These are phyloP conservation scores for Mucor ambiguus DNA, from an alignment of 371 early-diverging fungal species.

Conservation along the genomic window DNA sequence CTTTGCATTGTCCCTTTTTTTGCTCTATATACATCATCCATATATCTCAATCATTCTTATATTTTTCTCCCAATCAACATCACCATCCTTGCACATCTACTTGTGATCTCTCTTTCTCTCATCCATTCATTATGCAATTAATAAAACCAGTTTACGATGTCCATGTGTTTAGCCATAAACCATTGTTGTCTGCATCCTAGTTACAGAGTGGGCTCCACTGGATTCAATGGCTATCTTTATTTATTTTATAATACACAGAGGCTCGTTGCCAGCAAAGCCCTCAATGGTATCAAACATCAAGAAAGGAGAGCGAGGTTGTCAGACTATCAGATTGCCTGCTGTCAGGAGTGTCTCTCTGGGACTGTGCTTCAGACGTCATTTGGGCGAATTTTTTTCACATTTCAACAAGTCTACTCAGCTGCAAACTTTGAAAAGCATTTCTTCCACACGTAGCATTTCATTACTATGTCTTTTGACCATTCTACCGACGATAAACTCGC, in stretches of 20 bases:
- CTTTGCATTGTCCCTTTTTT: background rate
- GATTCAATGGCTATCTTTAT: too few species aligned
- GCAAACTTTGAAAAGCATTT: background rate
- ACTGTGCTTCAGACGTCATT: constrained; percentile 7
- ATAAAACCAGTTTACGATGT: background rate
- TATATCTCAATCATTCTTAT: background rate
- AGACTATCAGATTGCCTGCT: background rate
- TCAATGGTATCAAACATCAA: background rate
- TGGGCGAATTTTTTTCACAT: constrained; percentile 4
- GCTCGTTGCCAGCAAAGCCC: too few species aligned
- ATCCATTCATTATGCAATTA: background rate
- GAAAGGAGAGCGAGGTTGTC: background rate
- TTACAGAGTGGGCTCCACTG: too few species aligned
- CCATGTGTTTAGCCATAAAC: background rate
- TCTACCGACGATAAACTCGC: constrained; percentile 61
- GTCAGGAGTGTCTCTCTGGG: background rate
- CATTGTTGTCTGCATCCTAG: too few species aligned
- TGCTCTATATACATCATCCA: background rate
- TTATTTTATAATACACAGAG: too few species aligned
- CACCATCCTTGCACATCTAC: background rate
- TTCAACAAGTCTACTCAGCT: background rate
- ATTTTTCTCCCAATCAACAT: background rate
- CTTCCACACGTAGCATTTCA: background rate
- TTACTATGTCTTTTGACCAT: constrained; percentile 49
- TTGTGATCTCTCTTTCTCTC: background rate